Base-by-base conservation (phyloP, 106 monocot species). In the Acanthochlamys bracteata region DNA sequence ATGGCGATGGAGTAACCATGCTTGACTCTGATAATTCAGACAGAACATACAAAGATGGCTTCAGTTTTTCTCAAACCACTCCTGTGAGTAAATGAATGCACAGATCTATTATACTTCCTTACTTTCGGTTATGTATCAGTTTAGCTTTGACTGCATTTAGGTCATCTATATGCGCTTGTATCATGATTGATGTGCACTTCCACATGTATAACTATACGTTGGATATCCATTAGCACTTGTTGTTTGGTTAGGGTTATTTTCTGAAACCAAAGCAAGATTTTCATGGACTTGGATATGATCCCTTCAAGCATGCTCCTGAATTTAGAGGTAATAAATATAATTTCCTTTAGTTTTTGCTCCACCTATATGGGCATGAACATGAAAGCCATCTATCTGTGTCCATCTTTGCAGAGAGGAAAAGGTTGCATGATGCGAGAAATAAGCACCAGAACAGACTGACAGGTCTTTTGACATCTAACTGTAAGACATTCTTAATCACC, bases 221-320 rank as follows among this genome's bases (percentile, higher is more conserved):
- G n/a, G n/a, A 33, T 33, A 33, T 33, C 33, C 4, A 33, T 6
- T 33, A 6, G 33, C 1, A 33, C 33, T 1, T 33, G 4, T 33
- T 33, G 33, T 33, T 33, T 33, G 33, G 47, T 61, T 62, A 86
- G 96, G 82, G 76, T 3, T 96, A 66, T 77, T 80, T 98, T 2
- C 75, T 91, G 39, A 57, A 91, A n/a, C 96, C 96, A 53, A 98
- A 98, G 74, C 83, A 79, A 57, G 88, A 98, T 53, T 65, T 98
- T 14, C 71, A 81, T 91, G 96, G 96, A 41, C 72, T 98, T 66
- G 96, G 96, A 58, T 98, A 69, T 73, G 96, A 98, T 75, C 96
- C 96, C 64, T 98, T 88, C 67, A 92, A 91, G 71, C 80, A 83
- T 88, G 96, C 96, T 59, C 91, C 96, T 76, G 96, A 98, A 77